Evolutionary conservation across 2,329 filamentous ascomycete species (phyloP).

Genomic region (Fusarium sp.): DNA sequence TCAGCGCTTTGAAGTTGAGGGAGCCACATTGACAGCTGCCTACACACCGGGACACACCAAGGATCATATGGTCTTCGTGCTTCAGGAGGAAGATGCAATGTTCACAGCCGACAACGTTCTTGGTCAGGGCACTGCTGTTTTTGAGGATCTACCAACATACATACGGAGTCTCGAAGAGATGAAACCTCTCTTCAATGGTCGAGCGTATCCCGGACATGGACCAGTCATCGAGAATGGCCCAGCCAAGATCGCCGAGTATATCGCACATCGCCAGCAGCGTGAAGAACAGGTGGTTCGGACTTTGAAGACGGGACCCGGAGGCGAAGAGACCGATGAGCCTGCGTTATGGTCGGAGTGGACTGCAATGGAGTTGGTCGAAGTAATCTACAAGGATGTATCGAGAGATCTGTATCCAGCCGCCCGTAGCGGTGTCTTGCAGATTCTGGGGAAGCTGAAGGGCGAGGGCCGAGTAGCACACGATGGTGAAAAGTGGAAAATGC

Average conservation of each 20-base stretch:
- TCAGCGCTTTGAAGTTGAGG: constrained; percentile 66
- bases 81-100: constrained; percentile 83
- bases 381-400: constrained; percentile 85
- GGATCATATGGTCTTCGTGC: constrained; percentile 83
- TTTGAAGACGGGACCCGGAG: constrained; percentile 55
- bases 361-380: constrained; percentile 84
- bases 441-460: constrained; percentile 79
- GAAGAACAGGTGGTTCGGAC: constrained; percentile 81
- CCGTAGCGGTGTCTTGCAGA: constrained; percentile 78
- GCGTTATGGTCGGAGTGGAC: constrained; percentile 63
- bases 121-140: constrained; percentile 86
- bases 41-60: constrained; percentile 75
- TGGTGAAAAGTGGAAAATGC: constrained; percentile 48
- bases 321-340: constrained; percentile 42
- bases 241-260: constrained; percentile 82
- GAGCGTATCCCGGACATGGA: constrained; percentile 90
- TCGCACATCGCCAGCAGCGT: constrained; percentile 80
- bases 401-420: constrained; percentile 81
- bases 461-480: constrained; percentile 73
- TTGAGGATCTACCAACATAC: constrained; percentile 79
- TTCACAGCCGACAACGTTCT: constrained; percentile 92
- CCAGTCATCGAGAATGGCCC: constrained; percentile 78
- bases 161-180: constrained; percentile 76
- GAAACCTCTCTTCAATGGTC: constrained; percentile 70
- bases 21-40: constrained; percentile 74